Conservation (phyloP, 441 rosid species). For the Geranium incanum region DNA sequence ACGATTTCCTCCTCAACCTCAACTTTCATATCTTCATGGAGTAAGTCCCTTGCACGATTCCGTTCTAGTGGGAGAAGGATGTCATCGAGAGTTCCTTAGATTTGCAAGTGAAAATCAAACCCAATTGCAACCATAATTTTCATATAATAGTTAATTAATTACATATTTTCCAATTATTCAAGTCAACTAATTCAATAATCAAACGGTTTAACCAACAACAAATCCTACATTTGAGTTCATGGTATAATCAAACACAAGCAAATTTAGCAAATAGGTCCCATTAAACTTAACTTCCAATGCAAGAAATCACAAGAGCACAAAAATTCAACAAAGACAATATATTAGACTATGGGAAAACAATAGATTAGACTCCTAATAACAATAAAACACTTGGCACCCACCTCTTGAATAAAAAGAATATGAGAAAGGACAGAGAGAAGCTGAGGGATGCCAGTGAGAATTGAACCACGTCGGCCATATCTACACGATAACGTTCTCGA, state of each 20-base stretch:
- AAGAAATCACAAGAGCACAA: neutral
- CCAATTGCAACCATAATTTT: no score
- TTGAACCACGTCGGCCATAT: slow-evolving; percentile 59
- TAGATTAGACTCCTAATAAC: neutral
- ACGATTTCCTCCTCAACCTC: no score
- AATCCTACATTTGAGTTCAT: neutral
- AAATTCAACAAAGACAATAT: neutral
- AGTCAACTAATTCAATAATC: neutral
- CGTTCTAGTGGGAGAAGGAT: no score
- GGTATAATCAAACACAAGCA: neutral
- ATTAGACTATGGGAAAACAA: neutral
- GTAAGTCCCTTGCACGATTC: no score
- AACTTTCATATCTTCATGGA: no score
- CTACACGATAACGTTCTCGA: slow-evolving; percentile 19
- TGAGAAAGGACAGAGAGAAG: slow-evolving; percentile 29
- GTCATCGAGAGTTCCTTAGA: no score
- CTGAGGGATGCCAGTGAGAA: slow-evolving; percentile 34
- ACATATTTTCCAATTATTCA: no score
- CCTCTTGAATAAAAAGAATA: slow-evolving; percentile 21
- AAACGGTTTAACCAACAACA: neutral
- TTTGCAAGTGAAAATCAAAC: no score
- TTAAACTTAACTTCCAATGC: neutral
- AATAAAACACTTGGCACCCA: neutral
- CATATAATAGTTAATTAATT: no score
- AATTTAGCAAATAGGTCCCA: neutral